Evolutionary conservation across 768 basidiomycete species (phyloP).

Genomic region (Collybia mongolica): DNA sequence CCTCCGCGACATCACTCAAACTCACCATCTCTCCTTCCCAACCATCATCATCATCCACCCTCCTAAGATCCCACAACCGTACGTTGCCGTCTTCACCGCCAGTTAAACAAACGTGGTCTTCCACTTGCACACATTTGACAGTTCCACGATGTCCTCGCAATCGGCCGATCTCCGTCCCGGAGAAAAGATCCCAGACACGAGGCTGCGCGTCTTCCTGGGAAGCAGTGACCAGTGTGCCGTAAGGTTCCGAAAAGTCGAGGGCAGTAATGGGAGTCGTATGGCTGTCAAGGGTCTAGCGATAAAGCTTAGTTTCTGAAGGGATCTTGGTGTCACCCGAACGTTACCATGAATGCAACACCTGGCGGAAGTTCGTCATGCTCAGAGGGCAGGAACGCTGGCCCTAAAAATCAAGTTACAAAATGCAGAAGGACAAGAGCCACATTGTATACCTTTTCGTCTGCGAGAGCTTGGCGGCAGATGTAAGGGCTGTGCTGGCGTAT

Average conservation of each 20-base stretch:
- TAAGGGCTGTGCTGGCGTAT: slow-evolving; percentile 32
- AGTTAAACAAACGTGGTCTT: slow-evolving; percentile 86
- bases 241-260: slow-evolving; percentile 95
- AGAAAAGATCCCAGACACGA: slow-evolving; percentile 92
- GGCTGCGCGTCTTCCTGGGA: slow-evolving; percentile 85
- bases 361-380: slow-evolving; percentile 95
- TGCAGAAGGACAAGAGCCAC: neutral
- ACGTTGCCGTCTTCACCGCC: slow-evolving; percentile 87
- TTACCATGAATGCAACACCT: slow-evolving; percentile 96
- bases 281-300: slow-evolving; percentile 68
- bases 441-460: slow-evolving; percentile 57
- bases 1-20: slow-evolving; percentile 64
- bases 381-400: slow-evolving; percentile 94
- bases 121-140: slow-evolving; percentile 92
- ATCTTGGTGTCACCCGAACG: slow-evolving; percentile 4
- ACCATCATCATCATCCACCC: slow-evolving; percentile 74
- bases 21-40: slow-evolving; percentile 52
- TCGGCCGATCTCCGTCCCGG: slow-evolving; percentile 83
- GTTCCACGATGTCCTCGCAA: slow-evolving; percentile 78
- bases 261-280: slow-evolving; percentile 83
- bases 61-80: slow-evolving; percentile 87
- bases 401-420: slow-evolving; percentile 31
- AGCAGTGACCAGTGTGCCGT: slow-evolving; percentile 88
- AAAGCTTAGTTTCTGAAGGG: slow-evolving; percentile 1
- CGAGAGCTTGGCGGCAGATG: slow-evolving; percentile 62